phyloP scores from a whole-genome alignment of 2,329 filamentous ascomycete genomes.

The Fusarium haematococcum region DNA sequence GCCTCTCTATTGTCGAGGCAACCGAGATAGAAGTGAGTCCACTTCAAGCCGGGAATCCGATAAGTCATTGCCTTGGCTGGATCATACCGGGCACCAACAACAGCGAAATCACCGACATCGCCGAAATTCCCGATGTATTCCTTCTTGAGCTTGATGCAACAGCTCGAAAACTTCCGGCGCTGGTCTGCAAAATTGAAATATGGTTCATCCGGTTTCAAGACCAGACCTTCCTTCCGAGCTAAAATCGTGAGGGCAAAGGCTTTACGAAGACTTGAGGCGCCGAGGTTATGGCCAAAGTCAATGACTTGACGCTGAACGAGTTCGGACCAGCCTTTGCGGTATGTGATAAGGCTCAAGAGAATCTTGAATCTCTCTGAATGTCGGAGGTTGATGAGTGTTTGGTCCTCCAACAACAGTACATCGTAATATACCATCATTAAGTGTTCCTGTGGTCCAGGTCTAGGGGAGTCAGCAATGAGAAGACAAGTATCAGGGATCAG shows the following conservation, averaged over 20 bases:
- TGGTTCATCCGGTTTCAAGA: conserved; percentile 83
- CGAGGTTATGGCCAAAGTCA: conserved; percentile 69
- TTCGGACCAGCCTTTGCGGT: conserved; percentile 71
- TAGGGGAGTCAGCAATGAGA: conserved; percentile 45
- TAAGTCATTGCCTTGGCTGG: conserved; percentile 69
- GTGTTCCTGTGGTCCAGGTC: conserved; percentile 63
- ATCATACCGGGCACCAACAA: conserved; percentile 81
- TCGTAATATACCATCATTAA: conserved; percentile 74
- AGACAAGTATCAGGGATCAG: not conserved
- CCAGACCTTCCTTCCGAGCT: conserved; percentile 78
- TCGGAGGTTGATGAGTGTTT: conserved; percentile 62
- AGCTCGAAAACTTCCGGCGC: conserved; percentile 54
- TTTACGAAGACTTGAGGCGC: conserved; percentile 66
- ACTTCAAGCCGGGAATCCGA: conserved; percentile 67
- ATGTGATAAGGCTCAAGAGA: conserved; percentile 65
- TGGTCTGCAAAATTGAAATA: conserved; percentile 72
- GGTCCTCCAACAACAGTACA: conserved; percentile 64
- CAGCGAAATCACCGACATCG: conserved; percentile 84
- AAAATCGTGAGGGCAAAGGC: conserved; percentile 77
- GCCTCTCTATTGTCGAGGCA: conserved; percentile 78
- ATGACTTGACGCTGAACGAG: conserved; percentile 75
- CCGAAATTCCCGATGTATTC: conserved; percentile 84
- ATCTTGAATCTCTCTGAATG: conserved; percentile 71
- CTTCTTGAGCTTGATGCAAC: conserved; percentile 87
- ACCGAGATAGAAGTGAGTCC: conserved; percentile 85